Evolutionary conservation across 208 protist species (phyloP), one percentile per base, ranked within the genome.

Genomic region (Crithidia acanthocephali): DNA sequence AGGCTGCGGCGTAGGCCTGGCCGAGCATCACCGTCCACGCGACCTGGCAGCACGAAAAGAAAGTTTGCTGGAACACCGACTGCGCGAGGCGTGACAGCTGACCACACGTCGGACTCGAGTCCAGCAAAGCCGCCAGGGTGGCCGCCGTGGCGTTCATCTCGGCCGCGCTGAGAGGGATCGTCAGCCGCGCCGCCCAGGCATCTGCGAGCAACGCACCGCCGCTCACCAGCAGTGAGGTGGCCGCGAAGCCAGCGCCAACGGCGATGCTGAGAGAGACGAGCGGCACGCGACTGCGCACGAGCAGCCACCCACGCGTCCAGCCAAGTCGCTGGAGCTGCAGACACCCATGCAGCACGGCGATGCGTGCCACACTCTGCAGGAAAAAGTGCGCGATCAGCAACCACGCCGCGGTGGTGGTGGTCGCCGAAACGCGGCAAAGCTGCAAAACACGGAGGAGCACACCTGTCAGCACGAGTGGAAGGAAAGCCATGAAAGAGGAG

Each of bases 1-100:
- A 55, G 10, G 77, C 52, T 6, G 84, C 83, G 7, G 71, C 77
- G 51, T 85, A 65, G 2, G 81, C 70, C 65, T 90, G 83, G 2
- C 85, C 85, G 20, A 77, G 56, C 83, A 91, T 85, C 30, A 90
- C 82, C 2, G 71, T 81, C 86, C 88, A 94, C 42, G 85, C 72
- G 18, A 89, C 75, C 50, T 94, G 85, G 16, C 77, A 53, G 20
- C 72, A 67, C 10, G 79, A 79, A 11, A 88, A 66, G 47, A 94
- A 66, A 22, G 73, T 65, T 5, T 80, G 59, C 75, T 94, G 88
- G 27, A 90, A 65, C 27, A 68, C 67, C 27, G 67, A 56, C 63
- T 88, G 86, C 23, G 83, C 48, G 27, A 94, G 62, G 18, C 80
- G 65, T 7, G 88, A 79, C 25, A 94, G 70, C 65, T 67, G 79